Evolutionary conservation across 1,284 basidiomycete species (phyloP).

Genomic region (Cerrena zonata): DNA sequence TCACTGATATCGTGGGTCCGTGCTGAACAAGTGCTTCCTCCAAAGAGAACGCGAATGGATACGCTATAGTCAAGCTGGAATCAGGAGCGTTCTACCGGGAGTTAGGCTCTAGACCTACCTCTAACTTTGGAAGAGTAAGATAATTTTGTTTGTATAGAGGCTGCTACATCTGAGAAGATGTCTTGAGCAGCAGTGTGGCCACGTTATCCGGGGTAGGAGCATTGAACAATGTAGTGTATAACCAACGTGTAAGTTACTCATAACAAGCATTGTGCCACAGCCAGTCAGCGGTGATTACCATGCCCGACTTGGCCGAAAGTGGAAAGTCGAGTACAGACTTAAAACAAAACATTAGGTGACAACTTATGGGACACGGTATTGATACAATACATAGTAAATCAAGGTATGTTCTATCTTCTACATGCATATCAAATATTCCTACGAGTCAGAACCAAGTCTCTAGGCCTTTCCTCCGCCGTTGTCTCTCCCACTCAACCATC

Average conservation of each 20-base stretch:
- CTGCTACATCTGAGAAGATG: background rate
- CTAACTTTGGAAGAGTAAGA: conserved; percentile 39
- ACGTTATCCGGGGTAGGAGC: background rate
- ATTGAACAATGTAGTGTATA: background rate
- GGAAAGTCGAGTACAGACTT: background rate
- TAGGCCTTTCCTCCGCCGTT: background rate
- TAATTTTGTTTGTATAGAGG: background rate
- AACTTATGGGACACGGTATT: background rate
- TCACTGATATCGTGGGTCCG: conserved; percentile 16
- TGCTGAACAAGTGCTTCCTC: conserved; percentile 30
- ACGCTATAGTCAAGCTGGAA: conserved; percentile 23
- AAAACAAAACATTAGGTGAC: background rate
- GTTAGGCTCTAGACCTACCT: conserved; percentile 27
- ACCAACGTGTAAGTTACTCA: background rate
- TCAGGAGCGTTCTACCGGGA: conserved; percentile 1
- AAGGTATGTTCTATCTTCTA: background rate
- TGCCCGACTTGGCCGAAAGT: background rate
- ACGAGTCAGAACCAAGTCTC: background rate
- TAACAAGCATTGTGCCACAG: background rate
- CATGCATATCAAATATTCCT: background rate
- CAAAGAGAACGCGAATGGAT: conserved; percentile 33
- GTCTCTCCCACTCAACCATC: background rate
- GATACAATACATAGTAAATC: background rate
- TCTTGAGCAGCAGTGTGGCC: background rate
- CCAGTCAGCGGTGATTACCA: background rate